Base-by-base conservation (phyloP, 768 basidiomycete species). In the Leccinum olivaceopallidum region DNA sequence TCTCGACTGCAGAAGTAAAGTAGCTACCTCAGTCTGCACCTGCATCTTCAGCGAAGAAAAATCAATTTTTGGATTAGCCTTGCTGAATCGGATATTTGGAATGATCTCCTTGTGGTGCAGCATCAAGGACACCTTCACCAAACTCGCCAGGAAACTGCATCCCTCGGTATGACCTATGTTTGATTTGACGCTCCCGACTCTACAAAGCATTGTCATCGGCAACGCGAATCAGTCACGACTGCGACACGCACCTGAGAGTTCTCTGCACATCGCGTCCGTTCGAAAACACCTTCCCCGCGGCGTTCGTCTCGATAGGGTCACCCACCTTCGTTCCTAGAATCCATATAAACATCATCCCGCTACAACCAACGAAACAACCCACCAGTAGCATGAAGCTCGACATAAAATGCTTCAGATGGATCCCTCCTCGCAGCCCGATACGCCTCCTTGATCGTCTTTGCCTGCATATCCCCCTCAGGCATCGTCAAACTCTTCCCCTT, bases 381-480 rank as follows among this genome's bases (percentile, higher is more conserved):
- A 71, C 71, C 81, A n/a, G 83, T 83, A 20, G 79, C 81, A 59
- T 84, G 83, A 12, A 80, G 61, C 63, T 83, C 83, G 0, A 83
- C 73, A 61, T 73, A 84, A 59, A 82, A 81, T 4, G 79, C 78
- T 26, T 83, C 80, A 1, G 65, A 61, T 5, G 74, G 76, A 47
- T 74, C 65, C 58, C 67, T 64, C 14, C 60, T 59, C 7, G 75
- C 73, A 14, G 64, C 55, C 6, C 64, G 63, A 55, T 74, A 76
- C 4, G 76, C 76, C 18, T 67, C 67, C 57, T 62, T 71, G 56
- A 77, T 77, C 30, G 74, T 73, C 49, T 68, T 66, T 4, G 67
- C 68, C 59, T 77, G 76, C 60, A 71, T 71, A 56, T 72, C 69
- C 2, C 73, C 73, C 53, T 71, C 72, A 0, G 76, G 76, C 63